Evolutionary conservation across 164 flowering plant genomes (phyloP), one percentile per base, ranked within the genome.

Genomic region (Echeveria elegans): DNA sequence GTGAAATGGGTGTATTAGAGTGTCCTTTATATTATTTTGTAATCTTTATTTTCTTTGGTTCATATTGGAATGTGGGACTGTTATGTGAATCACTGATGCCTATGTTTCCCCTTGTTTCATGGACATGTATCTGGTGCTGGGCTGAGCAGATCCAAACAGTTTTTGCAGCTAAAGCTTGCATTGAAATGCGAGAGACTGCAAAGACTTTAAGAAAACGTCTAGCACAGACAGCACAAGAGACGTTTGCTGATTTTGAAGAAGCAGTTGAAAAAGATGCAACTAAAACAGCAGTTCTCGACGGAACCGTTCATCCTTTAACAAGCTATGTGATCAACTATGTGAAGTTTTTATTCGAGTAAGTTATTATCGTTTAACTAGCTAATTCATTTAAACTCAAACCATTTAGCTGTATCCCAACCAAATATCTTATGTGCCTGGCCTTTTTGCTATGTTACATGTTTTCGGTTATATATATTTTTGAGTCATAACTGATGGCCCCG

Each of bases 101-200:
- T 50, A 24, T 21, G 1, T 53, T 26, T 26, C 16, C 31, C 30
- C 28, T 10, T 40, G 37, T 53, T 26, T 9, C 60, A 53, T 53
- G 60, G 43, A 63, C 36, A 36, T 38, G 24, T 34, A 31, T 34
- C 21, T 24, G 16, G 40, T 7, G 40, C 10, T 34, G 24, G 65
- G 2, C 10, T 43, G n/a, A 70, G 60, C 85, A 92, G 96, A 81
- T 92, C 61, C 88, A 88, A 67, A 70, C 81, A 53, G 77, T 88
- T 68, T 94, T 94, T 73, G 79, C 71, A 72, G 87, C 91, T 56
- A 89, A 89, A 78, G 83, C 91, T 67, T 94, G 98, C 76, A 68
- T 66, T 69, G 92, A 86, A 81, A 89, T 89, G 77, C 77, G 95
- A 66, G 92, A 89, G 72, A 78, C 87, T 67, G 86, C 95, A 63